Evolutionary conservation across 2,329 filamentous ascomycete genomes (phyloP), one percentile per base, ranked within the genome.

Genomic region (Phoma herbarum): DNA sequence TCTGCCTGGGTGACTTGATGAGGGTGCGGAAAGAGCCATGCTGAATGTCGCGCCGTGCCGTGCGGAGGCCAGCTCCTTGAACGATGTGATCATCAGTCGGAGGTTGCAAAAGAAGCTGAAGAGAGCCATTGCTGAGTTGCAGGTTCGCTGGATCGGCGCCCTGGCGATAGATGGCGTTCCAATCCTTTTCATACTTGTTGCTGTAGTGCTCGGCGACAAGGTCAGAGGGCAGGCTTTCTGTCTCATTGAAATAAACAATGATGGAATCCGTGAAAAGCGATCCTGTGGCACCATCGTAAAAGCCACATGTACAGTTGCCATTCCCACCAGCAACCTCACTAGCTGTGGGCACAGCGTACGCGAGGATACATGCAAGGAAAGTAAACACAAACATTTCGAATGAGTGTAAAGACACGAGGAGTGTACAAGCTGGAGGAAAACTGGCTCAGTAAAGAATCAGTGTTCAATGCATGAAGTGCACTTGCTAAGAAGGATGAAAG

Each of bases 201-300:
- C 71, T 67, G 62, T 78, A 84, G 22, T 75, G 65, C 56, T 80
- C 74, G 7, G 76, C 67, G 8, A 77, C 49, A 54, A 83, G 80
- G 16, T 77, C 71, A 14, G 70, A 62, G 3, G 75, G 73, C 12
- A 79, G 54, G 16, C 52, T 68, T 8, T 64, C 64, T 2, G 81
- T 80, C 59, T 83, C 82, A 63, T 84, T 84, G 75, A 84, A 84
- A 68, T 83, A 84, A 4, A 80, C 71, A 46, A 83, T 80, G 25
- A 81, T 75, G 8, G 78, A 78, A 43, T 84, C 81, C 0, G 81
- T 84, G 61, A 78, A 83, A 11, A 81, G 61, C 18, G 75, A 63
- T 9, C 73, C 65, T 2, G 77, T 77, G 8, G 65, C 57, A 1
- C 66, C 57, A 60, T 84, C 81, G 56, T 77, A 76, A 57, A 79